Evolutionary conservation across 139 green algal genomes (phyloP).

Genomic region (Volvox reticuliferus): DNA sequence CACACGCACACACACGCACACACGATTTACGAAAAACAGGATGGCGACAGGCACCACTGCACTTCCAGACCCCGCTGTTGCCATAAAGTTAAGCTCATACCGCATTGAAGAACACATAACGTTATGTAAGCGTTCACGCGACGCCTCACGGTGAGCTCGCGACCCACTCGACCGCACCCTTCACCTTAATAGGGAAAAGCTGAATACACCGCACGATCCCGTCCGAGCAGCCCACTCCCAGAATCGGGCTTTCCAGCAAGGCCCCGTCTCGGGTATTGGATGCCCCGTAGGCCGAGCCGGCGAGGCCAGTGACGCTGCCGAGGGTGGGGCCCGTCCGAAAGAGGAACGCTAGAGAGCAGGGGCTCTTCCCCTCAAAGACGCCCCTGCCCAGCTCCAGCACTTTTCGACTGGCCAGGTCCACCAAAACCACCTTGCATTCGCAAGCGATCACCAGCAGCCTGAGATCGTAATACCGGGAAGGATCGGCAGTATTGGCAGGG

Average conservation of each 20-base stretch:
- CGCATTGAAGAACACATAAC: no score
- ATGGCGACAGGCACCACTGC: no score
- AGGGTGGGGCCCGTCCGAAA: conserved; percentile 34
- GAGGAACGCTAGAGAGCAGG: conserved; percentile 62
- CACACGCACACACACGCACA: no score
- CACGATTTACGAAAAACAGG: no score
- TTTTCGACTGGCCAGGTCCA: conserved; percentile 58
- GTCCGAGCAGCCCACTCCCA: conserved; percentile 69
- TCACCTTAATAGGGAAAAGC: conserved; percentile 53
- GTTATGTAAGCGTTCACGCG: no score
- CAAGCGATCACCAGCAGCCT: conserved; percentile 67
- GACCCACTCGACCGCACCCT: no score
- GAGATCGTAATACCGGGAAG: not conserved
- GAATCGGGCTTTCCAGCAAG: conserved; percentile 53
- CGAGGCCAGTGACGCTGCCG: not conserved
- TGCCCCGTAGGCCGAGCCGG: not conserved
- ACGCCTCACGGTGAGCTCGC: no score
- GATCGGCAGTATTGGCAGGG: no score
- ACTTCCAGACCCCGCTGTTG: no score
- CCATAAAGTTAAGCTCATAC: no score
- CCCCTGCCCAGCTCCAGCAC: conserved; percentile 55
- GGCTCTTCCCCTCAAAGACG: conserved; percentile 58
- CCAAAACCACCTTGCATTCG: conserved; percentile 67
- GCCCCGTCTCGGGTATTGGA: not conserved
- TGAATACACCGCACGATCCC: conserved; percentile 65